Base-by-base conservation (phyloP, 2,329 filamentous ascomycete species). In the Trichoderma breve region DNA sequence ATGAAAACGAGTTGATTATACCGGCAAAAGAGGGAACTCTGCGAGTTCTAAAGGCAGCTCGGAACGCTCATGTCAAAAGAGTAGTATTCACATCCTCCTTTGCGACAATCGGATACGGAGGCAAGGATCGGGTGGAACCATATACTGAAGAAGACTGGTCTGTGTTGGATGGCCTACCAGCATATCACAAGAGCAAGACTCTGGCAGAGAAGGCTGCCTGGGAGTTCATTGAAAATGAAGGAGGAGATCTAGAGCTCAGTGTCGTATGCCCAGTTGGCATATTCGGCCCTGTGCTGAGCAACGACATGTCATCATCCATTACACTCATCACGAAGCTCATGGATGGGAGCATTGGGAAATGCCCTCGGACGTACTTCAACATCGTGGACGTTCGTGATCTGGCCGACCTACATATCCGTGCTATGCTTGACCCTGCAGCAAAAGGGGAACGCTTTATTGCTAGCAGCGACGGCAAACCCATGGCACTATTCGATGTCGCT, bases 1-100 rank as follows among this genome's bases (percentile, higher is more conserved):
- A 67, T 15, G 72, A 74, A 28, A 58, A 73, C 6, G 71, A 75
- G 15, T 24, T 77, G 11, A 73, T 76, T 57, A 30, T 57, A 15
- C 76, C 75, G 1, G 76, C 76, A 8, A 32, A 74, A 9, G 68
- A 75, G 32, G 74, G 76, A n/a, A 77, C 75, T 8, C 53, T 74
- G 24, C 71, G 73, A 3, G 74, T 74, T 2, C 71, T 77, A 5
- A 70, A 24, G 57, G 61, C 61, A 47, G 61, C 61, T n/a, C 26
- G 61, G 51, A 39, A 64, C 6, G 61, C 58, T 57, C 24, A 30
- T 4, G 82, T 86, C n/a, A 80, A 79, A 73, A 78, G 81, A 21
- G 79, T 86, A 4, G 81, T 86, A 28, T 77, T 85, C 6, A 86
- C 84, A 7, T 84, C 83, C 34, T 86, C 84, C 3, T 84, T 85